phyloP scores from a whole-genome alignment of 495 filamentous ascomycete genomes.

The Daldinia concentrica region DNA sequence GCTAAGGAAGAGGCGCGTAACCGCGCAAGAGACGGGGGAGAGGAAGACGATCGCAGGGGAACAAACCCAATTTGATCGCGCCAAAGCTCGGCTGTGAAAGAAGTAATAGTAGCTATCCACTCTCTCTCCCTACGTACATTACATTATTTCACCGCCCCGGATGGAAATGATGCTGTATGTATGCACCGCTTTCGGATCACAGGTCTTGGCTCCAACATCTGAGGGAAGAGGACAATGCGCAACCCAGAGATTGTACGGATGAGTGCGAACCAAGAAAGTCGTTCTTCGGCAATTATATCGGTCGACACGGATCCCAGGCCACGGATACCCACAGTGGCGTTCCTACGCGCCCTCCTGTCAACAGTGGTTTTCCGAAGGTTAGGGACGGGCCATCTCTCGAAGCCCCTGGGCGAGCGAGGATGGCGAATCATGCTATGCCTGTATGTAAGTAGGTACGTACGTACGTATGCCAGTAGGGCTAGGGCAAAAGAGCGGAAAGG shows the following conservation, averaged over 20 bases:
- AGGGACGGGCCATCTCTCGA: neutral
- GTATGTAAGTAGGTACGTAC: neutral
- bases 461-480: no score
- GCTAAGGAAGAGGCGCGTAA: neutral
- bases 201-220: slow-evolving; percentile 4
- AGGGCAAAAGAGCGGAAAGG: neutral
- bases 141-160: slow-evolving; percentile 4
- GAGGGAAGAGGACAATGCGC: slow-evolving; percentile 17
- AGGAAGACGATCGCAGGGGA: neutral
- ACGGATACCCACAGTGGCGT: neutral
- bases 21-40: neutral
- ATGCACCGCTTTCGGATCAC: neutral
- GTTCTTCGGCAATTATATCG: slow-evolving; percentile 16
- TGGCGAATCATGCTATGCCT: slow-evolving; percentile 11
- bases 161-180: neutral
- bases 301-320: neutral
- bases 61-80: slow-evolving; percentile 9
- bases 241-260: neutral
- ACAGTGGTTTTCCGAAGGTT: neutral
- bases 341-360: neutral
- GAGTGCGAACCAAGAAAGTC: neutral
- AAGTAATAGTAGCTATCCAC: neutral
- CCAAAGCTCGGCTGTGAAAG: slow-evolving; percentile 9
- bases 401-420: neutral
- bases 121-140: neutral